Percentiles rank a stretch among this genome's conserved stretches.
phyloP scores from a whole-genome alignment of 164 flowering plant species.

The Sedum album region DNA sequence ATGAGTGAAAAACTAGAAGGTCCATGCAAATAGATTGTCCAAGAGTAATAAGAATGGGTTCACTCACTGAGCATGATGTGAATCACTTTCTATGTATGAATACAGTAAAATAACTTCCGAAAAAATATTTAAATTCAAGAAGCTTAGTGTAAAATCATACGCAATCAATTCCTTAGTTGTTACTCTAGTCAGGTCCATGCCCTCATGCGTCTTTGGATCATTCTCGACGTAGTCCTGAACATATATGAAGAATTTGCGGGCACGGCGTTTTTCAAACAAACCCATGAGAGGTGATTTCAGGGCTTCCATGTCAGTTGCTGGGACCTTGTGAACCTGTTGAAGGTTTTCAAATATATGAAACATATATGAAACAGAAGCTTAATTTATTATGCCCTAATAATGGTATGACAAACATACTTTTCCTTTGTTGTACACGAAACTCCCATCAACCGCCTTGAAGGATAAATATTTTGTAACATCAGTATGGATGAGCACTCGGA shows the following conservation, averaged over 20 bases:
- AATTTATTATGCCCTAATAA: background rate
- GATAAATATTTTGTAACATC: slow-evolving; percentile 79
- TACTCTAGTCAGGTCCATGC: slow-evolving; percentile 80
- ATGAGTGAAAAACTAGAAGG: background rate
- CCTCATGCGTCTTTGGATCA: slow-evolving; percentile 87
- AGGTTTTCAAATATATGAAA: background rate
- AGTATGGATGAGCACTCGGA: slow-evolving; percentile 86
- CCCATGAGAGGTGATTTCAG: slow-evolving; percentile 97
- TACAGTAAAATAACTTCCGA: background rate
- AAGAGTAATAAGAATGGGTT: background rate
- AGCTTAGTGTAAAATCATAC: slow-evolving; percentile 30
- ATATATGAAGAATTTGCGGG: slow-evolving; percentile 82
- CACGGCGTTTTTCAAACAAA: slow-evolving; percentile 89
- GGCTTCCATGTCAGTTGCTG: slow-evolving; percentile 93
- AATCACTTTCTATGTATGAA: background rate
- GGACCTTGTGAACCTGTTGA: slow-evolving; percentile 83
- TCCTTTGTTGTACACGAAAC: slow-evolving; percentile 78
- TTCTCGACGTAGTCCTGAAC: slow-evolving; percentile 79
- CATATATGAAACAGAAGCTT: background rate
- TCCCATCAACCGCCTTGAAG: slow-evolving; percentile 92
- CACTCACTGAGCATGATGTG: background rate
- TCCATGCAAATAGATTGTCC: background rate
- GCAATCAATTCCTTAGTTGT: slow-evolving; percentile 76
- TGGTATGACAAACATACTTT: slow-evolving; percentile 36
- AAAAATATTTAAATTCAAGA: background rate